Evolutionary conservation across 352 stramenopile species (phyloP).

Genomic region (Pythium brachiatum): DNA sequence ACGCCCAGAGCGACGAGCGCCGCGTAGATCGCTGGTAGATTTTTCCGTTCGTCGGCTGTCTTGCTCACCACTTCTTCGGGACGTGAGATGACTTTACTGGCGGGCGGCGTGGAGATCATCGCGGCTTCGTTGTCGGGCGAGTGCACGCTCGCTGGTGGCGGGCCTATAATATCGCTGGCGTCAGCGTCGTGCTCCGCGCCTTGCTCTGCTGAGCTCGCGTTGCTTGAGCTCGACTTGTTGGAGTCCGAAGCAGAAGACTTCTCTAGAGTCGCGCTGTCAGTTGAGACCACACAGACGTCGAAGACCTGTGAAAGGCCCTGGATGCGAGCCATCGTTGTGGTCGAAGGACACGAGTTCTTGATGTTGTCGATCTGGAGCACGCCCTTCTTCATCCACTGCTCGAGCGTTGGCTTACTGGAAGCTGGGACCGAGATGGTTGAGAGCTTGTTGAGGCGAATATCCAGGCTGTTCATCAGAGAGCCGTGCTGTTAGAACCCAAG

Average conservation of each 20-base stretch:
- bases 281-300: slow-evolving; percentile 22
- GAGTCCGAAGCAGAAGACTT: not conserved
- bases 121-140: slow-evolving; percentile 4
- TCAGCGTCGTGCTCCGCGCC: not conserved
- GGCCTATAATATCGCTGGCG: not conserved
- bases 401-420: slow-evolving; percentile 28
- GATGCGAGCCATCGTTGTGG: slow-evolving; percentile 7
- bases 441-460: slow-evolving; percentile 41
- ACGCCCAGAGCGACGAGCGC: slow-evolving; percentile 12
- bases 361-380: slow-evolving; percentile 38
- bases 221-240: not conserved
- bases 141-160: slow-evolving; percentile 5
- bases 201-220: not conserved
- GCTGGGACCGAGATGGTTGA: slow-evolving; percentile 32
- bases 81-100: not conserved
- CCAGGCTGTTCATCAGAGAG: slow-evolving; percentile 27
- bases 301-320: slow-evolving; percentile 30
- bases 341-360: slow-evolving; percentile 6
- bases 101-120: not conserved
- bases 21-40: slow-evolving; percentile 9
- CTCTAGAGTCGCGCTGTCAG: not conserved
- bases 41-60: not conserved
- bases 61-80: slow-evolving; percentile 3
- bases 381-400: slow-evolving; percentile 31
- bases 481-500: no score